phyloP scores from a whole-genome alignment of 805 yeast species.

The Wickerhamomyces ciferrii region DNA sequence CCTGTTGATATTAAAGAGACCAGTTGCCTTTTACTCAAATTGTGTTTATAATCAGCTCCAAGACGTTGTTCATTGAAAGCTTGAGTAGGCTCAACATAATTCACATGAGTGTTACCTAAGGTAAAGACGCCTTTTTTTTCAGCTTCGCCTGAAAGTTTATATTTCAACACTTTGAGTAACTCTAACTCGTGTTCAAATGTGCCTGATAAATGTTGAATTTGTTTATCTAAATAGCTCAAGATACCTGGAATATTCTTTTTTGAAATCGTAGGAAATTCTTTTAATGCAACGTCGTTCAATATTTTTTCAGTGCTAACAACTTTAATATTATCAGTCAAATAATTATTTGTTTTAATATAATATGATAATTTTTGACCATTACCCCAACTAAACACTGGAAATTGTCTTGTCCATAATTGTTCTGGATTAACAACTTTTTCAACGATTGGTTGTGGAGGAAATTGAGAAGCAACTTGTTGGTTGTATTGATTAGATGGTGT shows the following conservation, averaged over 20 bases:
- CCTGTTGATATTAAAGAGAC: slow-evolving; percentile 68
- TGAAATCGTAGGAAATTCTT: slow-evolving; percentile 28
- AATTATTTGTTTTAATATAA: slow-evolving; percentile 32
- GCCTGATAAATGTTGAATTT: slow-evolving; percentile 5
- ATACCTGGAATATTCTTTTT: slow-evolving; percentile 23
- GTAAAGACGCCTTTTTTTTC: slow-evolving; percentile 11
- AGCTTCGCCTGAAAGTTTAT: slow-evolving; percentile 16
- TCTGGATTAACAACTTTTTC: slow-evolving; percentile 42
- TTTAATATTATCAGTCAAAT: slow-evolving; percentile 27
- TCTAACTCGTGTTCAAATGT: slow-evolving; percentile 58
- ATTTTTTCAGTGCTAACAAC: slow-evolving; percentile 29
- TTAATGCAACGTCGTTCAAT: slow-evolving; percentile 26
- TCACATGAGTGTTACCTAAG: slow-evolving; percentile 15
- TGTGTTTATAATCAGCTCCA: slow-evolving; percentile 15
- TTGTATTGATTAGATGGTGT: background rate
- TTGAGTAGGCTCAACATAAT: slow-evolving; percentile 9
- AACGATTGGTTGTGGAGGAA: slow-evolving; percentile 3
- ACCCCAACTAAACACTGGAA: slow-evolving; percentile 73
- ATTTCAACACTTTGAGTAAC: slow-evolving; percentile 32
- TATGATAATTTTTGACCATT: slow-evolving; percentile 38
- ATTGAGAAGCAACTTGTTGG: slow-evolving; percentile 10
- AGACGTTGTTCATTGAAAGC: slow-evolving; percentile 1
- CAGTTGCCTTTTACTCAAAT: slow-evolving; percentile 23
- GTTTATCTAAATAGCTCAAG: slow-evolving; percentile 19
- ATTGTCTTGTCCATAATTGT: slow-evolving; percentile 53